Base-by-base conservation (phyloP, 148 eudicot species). In the Heliosperma pusillum region DNA sequence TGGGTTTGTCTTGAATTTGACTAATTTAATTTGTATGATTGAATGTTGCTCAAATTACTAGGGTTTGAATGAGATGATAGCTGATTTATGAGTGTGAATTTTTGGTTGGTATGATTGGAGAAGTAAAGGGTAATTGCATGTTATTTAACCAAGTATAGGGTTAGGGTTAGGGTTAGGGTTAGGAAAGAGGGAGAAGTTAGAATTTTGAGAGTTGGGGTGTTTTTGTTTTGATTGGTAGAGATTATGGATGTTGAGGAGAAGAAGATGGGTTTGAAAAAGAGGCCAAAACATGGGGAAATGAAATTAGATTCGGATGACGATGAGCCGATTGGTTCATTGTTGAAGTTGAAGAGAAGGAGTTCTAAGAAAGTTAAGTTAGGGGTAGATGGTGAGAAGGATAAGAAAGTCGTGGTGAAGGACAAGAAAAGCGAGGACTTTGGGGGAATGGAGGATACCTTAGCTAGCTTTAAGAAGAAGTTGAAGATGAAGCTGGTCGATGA, bases 361-460 rank as follows among this genome's bases (percentile, higher is more conserved):
- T 57, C 78, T 13, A 92, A 87, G 81, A 92, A 82, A 83, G 80
- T 42, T 59, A 92, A 87, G 89, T 71, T 77, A 69, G 89, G 76
- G 53, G 71, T 11, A 10, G 75, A 82, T 74, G 86, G 78, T 10
- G 79, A 69, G 62, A 86, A 73, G 80, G 86, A 70, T 26, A 80
- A 82, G 75, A 74, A 73, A 72, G 58, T 71, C 72, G 82, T 69
- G 61, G 69, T 75, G 22, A 76, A 70, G 83, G 77, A 55, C 55
- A 83, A 79, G 52, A 83, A 75, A 65, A 30, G 60, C 57, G 87
- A 76, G 70, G 97, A 84, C 65, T 83, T 83, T 70, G 94, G 88
- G 72, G 92, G 90, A 58, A 84, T 96, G 93, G 88, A 91, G 75
- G 99, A 92, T 81, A 96, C 99, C 7, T 88, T 96, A 82, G 99